Conservation (phyloP, 805 yeast genomes). For the Zygosaccharomyces pseudorouxii region DNA sequence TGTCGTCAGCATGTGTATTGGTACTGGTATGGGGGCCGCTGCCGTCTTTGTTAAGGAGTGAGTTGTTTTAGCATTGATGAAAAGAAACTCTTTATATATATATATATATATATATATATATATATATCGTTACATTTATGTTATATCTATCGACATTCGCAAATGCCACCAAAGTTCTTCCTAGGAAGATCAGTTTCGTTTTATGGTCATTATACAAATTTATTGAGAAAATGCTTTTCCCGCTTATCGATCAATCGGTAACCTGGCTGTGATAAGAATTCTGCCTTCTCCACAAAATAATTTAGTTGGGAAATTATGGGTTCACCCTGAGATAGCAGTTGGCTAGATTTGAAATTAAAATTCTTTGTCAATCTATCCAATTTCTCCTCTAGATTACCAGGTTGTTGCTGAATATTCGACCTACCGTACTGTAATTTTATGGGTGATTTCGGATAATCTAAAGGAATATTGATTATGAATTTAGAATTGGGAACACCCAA, state of each 20-base stretch:
- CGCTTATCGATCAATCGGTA: slow-evolving; percentile 18
- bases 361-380: slow-evolving; percentile 17
- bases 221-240: slow-evolving; percentile 15
- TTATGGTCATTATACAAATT: background rate
- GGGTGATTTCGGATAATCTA: slow-evolving; percentile 26
- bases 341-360: slow-evolving; percentile 22
- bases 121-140: background rate
- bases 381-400: slow-evolving; percentile 3
- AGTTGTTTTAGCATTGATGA: background rate
- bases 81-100: background rate
- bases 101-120: background rate
- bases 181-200: too few relatives aligned
- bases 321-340: slow-evolving; percentile 9
- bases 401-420: background rate
- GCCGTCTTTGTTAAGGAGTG: slow-evolving; percentile 77
- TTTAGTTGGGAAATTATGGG: slow-evolving; percentile 26
- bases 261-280: slow-evolving; percentile 11
- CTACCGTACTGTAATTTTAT: slow-evolving; percentile 16
- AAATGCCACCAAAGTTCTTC: background rate
- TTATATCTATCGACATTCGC: background rate
- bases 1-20: slow-evolving; percentile 93
- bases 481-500: slow-evolving; percentile 10
- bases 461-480: slow-evolving; percentile 21
- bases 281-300: slow-evolving; percentile 21
- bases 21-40: slow-evolving; percentile 99